Conservation (phyloP, 2,329 filamentous ascomycete species). For the Arthroderma uncinatum region DNA sequence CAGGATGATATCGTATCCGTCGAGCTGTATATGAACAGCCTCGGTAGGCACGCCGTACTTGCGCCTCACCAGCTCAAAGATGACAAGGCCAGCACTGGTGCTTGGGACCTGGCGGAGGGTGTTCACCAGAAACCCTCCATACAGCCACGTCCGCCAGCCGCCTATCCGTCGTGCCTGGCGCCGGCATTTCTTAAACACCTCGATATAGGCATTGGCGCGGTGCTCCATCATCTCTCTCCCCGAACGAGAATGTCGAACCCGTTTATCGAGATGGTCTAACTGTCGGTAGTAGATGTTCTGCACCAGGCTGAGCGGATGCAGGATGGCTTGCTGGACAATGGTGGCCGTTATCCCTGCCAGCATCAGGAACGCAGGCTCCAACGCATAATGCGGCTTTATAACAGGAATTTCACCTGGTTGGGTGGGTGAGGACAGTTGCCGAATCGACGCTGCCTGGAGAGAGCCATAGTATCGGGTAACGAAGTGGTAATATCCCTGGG, state of each 20-base stretch:
- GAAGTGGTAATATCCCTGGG: constrained; percentile 51
- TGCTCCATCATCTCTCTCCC: constrained; percentile 37
- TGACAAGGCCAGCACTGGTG: constrained; percentile 52
- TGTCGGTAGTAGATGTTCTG: constrained; percentile 51
- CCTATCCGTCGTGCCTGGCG: constrained; percentile 41
- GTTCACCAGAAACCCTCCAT: constrained; percentile 44
- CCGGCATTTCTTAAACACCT: constrained; percentile 46
- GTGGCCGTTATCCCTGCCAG: constrained; percentile 49
- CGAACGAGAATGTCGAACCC: constrained; percentile 35
- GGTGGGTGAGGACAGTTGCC: constrained; percentile 20
- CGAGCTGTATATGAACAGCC: constrained; percentile 44
- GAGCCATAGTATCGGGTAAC: constrained; percentile 48
- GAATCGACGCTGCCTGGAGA: constrained; percentile 22
- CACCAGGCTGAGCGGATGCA: constrained; percentile 48
- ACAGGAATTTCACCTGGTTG: constrained; percentile 29
- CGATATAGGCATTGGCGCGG: constrained; percentile 51
- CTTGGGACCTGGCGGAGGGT: constrained; percentile 52
- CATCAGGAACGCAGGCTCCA: constrained; percentile 52
- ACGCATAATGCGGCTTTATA: constrained; percentile 51
- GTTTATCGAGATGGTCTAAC: constrained; percentile 48
- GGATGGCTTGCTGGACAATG: constrained; percentile 46
- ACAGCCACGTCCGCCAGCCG: constrained; percentile 48
- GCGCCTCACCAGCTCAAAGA: constrained; percentile 52
- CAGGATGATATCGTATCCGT: constrained; percentile 52
- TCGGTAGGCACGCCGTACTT: constrained; percentile 48